Base-by-base conservation (phyloP, 192 early-diverging fungal species). In the Linnemannia zychae region DNA sequence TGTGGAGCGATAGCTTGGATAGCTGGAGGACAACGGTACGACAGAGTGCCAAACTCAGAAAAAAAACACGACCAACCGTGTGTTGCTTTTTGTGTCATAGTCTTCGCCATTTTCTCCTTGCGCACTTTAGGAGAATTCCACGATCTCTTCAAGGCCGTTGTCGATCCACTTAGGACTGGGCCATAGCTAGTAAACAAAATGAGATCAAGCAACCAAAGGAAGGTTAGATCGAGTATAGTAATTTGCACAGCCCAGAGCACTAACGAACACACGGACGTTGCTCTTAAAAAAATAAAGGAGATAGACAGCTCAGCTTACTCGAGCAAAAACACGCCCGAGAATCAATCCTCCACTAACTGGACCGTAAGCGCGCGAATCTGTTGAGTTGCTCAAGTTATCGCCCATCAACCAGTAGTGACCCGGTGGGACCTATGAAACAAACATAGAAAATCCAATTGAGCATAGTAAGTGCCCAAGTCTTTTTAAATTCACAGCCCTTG, bases 351-450 rank as follows among this genome's bases (percentile, higher is more conserved):
- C 89, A 4, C 97, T 94, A 18, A 99, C 92, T 2, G 98, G 96
- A 1, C 98, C 98, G 86, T 98, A 97, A 6, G 78, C 83, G 24
- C 97, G 88, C n/a, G 97, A 98, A 76, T 99, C 98, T 0, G 94
- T 96, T n/a, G 96, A 97, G 77, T 96, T 95, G 71, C 88, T 93
- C 50, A 94, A 90, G 84, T 99, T 99, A 80, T 99, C 98, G 13
- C 98, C 98, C 76, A 94, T 94, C 9, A 98, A 81, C 98, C 98
- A 99, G 33, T 98, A 91, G 73, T 97, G 94, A 3, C 98, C 98
- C 7, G 88, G 79, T 15, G 98, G 98, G 3, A 98, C 92, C 94
- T 95, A 63, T 6, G 18, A 71, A 17, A 31, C 0, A 37, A 34
- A 67, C 11, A 20, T 0, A 72, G 11, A 33, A 49, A 71, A 12